These are phyloP conservation scores for Chrysoporthe cubensis DNA, from an alignment of 2,329 filamentous ascomycete species.

Conservation along the genomic window DNA sequence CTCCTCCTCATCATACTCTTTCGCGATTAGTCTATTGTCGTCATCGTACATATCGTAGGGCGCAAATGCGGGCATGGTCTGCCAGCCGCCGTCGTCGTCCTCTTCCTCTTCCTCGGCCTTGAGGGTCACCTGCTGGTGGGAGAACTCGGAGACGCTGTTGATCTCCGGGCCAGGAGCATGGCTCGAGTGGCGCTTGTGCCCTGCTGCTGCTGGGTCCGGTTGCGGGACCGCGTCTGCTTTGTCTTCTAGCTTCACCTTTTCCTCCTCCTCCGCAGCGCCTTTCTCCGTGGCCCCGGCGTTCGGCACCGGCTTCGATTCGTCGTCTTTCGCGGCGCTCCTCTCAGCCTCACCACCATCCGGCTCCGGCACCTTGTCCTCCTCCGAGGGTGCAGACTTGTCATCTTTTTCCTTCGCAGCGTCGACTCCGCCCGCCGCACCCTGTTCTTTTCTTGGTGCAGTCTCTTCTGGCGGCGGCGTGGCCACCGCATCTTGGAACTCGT, in stretches of 20 bases:
- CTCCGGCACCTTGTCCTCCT: neutral
- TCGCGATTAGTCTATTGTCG: slow-evolving; percentile 83
- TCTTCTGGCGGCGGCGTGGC: slow-evolving; percentile 23
- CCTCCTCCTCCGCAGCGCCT: slow-evolving; percentile 8
- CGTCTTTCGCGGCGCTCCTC: neutral
- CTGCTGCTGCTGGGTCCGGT: slow-evolving; percentile 32
- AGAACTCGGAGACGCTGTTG: slow-evolving; percentile 74
- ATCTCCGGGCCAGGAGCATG: slow-evolving; percentile 31
- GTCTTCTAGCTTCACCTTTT: slow-evolving; percentile 27
- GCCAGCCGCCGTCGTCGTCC: slow-evolving; percentile 76
- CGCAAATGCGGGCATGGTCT: slow-evolving; percentile 91
- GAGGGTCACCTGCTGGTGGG: slow-evolving; percentile 77
- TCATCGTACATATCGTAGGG: slow-evolving; percentile 96
- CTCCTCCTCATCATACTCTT: slow-evolving; percentile 73
- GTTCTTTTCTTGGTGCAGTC: neutral
- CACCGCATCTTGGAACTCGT: slow-evolving; percentile 36
- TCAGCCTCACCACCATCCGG: neutral
- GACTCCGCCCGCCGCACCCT: neutral
- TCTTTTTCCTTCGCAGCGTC: neutral
- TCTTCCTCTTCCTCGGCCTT: slow-evolving; percentile 51
- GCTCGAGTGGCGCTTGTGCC: slow-evolving; percentile 42
- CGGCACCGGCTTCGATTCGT: neutral
- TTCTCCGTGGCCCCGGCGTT: neutral
- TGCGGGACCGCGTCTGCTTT: slow-evolving; percentile 25
- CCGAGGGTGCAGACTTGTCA: neutral